Evolutionary conservation across 768 basidiomycete genomes (phyloP), one percentile per base, ranked within the genome.

Genomic region (Leccinum arenicola): DNA sequence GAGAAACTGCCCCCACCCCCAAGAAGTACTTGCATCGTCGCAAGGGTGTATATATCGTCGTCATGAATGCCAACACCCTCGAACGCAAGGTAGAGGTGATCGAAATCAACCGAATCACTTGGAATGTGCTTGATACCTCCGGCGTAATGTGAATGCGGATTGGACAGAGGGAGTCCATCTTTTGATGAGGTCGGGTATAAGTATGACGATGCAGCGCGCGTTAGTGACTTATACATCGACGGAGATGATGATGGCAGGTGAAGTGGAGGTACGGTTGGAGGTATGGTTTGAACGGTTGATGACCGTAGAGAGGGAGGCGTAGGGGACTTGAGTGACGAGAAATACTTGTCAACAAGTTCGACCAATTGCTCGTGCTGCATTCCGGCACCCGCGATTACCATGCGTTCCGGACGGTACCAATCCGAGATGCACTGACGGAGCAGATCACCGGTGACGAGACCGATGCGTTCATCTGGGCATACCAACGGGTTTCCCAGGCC

Each of bases 1-100:
- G 95, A 97, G 81, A 99, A 99, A 71, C 88, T 91, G 17, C 95
- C 95, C 8, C 96, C 96, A 1, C 96, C 96, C 33, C 96, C 96
- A 15, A 99, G 84, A 48, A 98, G 83, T 25, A 95, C 89, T 70
- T 99, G 96, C 76, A 98, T 89, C 2, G 91, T 93, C 19, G 96
- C 96, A 17, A 96, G 81, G 6, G 93, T 84, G 72, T 95, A 98
- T 53, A 98, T 89, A 70, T 97, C 94, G 52, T 91, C 86, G 64
- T 96, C 91, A 68, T 90, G 86, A 50, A 98, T 92, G 3, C 93
- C 89, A 3, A 93, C 82, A 27, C 95, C 94, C 72, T 98, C 95
- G 67, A 88, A 99, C 0, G 84, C 94, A 57, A 99, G 79, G 72
- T 97, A 97, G 54, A 98, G 80, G 73, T 98, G 97, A 63, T 93